Base-by-base conservation (phyloP, 768 basidiomycete genomes). In the Sarcodon aspratus region DNA sequence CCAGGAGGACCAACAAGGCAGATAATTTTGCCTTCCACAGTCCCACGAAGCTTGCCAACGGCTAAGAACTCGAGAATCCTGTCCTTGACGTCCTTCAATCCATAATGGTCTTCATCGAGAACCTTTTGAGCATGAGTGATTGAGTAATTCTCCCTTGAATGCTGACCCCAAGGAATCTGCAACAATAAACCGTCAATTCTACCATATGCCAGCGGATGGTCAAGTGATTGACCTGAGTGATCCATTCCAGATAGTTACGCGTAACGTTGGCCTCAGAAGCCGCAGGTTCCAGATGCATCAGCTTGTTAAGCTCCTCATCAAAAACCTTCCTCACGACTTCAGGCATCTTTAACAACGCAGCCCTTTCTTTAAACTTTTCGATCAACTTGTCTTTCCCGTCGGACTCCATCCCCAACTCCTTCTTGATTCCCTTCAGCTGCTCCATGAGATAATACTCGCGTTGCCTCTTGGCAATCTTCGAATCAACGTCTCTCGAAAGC, bases 401-500 rank as follows among this genome's bases (percentile, higher is more conserved):
- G 7, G 79, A 83, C 64, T 95, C 92, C 82, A 95, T 91, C 0
- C 93, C 93, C 7, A 95, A 73, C 63, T 95, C 93, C 68, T 90
- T 93, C 73, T 95, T 95, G 66, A 95, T 94, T 3, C 88, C 89
- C 64, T 92, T 92, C 40, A 97, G 76, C 65, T 97, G 93, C 62
- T 97, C 93, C 88, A 93, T 94, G 46, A 97, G 71, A 60, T 94
- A 96, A 56, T 94, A 94, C 67, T 96, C 93, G 48, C 92, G 71
- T 61, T 96, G 93, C 6, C 93, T 75, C 61, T 95, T 94, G 9
- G 90, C 90, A 51, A 97, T 93, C 70, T 93, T 96, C 71, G 70
- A 79, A 60, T 98, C 92, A 1, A 98, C 93, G 57, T 98, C 94
- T 13, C 89, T 75, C 1, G 84, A 81, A 49, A 98, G 84, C 66